A percentile compares a stretch with the other conserved stretches of the same genome.
Conservation (phyloP, 1,284 basidiomycete species). For the Apiotrichum mycotoxinovorans region DNA sequence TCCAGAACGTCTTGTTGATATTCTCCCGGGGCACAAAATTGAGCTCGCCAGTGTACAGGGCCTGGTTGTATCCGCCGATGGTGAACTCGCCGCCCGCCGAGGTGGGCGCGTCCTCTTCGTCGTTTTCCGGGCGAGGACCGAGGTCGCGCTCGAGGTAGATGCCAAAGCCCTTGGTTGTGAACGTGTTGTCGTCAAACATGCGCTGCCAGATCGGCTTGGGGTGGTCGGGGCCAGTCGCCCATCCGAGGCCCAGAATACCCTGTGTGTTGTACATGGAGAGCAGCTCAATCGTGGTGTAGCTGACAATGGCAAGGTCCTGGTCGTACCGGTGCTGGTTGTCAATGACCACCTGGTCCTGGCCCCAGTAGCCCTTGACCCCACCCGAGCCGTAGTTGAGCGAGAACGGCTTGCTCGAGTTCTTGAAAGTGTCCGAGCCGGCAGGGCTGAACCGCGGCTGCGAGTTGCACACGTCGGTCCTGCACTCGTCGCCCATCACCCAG, state of each 20-base stretch:
- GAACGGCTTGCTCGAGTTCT: not conserved
- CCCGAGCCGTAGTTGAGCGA: not conserved
- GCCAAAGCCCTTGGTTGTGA: not conserved
- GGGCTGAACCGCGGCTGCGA: not conserved
- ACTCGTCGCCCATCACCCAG: not conserved
- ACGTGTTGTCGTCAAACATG: not conserved
- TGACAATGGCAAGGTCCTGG: not conserved
- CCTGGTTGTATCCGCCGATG: not conserved
- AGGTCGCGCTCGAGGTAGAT: slow-evolving; percentile 9
- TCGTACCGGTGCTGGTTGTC: too few relatives aligned
- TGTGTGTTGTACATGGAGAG: not conserved
- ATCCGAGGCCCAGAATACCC: slow-evolving; percentile 4
- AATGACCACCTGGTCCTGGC: not conserved
- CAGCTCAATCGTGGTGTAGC: not conserved
- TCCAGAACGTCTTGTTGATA: not conserved
- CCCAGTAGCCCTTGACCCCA: not conserved
- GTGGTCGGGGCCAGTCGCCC: not conserved
- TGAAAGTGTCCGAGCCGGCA: not conserved
- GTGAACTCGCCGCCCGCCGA: slow-evolving; percentile 1
- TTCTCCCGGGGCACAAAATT: not conserved
- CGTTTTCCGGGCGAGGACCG: not conserved
- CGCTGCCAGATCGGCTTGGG: slow-evolving; percentile 6
- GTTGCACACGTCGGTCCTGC: not conserved
- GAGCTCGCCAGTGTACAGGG: not conserved
- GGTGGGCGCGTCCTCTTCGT: not conserved